These are phyloP conservation scores for Globisporangium radiosum DNA, from an alignment of 352 stramenopile species.

Conservation along the genomic window DNA sequence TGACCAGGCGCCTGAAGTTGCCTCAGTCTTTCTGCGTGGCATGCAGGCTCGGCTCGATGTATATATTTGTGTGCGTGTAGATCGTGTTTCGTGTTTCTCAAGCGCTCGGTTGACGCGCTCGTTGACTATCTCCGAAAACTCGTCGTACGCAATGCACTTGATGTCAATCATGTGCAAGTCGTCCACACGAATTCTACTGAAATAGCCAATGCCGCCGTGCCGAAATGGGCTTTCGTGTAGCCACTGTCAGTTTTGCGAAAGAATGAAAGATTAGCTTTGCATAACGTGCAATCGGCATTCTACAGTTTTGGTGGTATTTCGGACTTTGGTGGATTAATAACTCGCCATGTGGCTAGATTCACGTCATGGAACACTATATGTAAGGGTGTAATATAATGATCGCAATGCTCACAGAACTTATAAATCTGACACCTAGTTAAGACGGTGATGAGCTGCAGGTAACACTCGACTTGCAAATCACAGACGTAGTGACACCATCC, in stretches of 20 bases:
- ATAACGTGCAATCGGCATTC: background rate
- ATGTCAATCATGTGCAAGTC: background rate
- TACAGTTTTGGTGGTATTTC: background rate
- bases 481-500: no score
- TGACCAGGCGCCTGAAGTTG: background rate
- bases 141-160: background rate
- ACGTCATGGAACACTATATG: no score
- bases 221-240: background rate
- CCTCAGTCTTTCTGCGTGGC: background rate
- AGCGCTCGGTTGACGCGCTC: no score
- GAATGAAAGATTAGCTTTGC: background rate
- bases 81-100: no score
- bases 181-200: background rate
- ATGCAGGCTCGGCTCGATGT: background rate
- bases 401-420: no score
- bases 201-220: background rate
- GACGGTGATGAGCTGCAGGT: no score
- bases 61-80: background rate
- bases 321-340: background rate
- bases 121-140: background rate
- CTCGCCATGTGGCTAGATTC: background rate
- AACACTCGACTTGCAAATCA: no score
- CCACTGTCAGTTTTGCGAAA: background rate
- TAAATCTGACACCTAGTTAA: no score
- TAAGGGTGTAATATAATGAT: no score